Evolutionary conservation across 495 filamentous ascomycete genomes (phyloP).

Genomic region (Aspergillus affinis): DNA sequence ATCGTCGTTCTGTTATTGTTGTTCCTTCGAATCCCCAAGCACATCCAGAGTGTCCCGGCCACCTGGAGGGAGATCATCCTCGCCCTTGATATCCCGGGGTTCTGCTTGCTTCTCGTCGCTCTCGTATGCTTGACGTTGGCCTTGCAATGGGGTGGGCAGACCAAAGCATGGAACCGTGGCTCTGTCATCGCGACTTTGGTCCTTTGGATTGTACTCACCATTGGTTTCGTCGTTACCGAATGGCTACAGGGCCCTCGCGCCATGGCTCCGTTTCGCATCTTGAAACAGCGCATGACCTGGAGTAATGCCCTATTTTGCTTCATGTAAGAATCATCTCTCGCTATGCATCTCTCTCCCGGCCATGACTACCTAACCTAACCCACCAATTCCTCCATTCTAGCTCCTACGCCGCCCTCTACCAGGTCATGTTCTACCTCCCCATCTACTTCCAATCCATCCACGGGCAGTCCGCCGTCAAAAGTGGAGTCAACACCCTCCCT

Average conservation of each 20-base stretch:
- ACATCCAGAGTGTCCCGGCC: slow-evolving; percentile 15
- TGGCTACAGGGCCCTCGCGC: slow-evolving; percentile 11
- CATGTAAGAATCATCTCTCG: slow-evolving; percentile 9
- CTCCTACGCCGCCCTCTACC: slow-evolving; percentile 16
- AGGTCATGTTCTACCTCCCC: no score
- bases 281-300: slow-evolving; percentile 15
- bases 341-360: no score
- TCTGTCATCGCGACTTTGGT: slow-evolving; percentile 19
- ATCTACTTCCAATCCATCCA: no score
- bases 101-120: slow-evolving; percentile 14
- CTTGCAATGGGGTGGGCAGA: slow-evolving; percentile 27
- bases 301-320: slow-evolving; percentile 5
- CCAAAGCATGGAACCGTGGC: slow-evolving; percentile 18
- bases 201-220: slow-evolving; percentile 12
- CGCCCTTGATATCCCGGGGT: slow-evolving; percentile 23
- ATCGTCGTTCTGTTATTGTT: slow-evolving; percentile 18
- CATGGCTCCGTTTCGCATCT: slow-evolving; percentile 9
- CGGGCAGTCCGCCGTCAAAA: no score
- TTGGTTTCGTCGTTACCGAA: not conserved
- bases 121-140: slow-evolving; percentile 24
- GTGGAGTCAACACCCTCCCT: no score
- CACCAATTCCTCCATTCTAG: no score
- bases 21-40: slow-evolving; percentile 13
- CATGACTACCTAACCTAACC: no score
- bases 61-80: slow-evolving; percentile 26